Evolutionary conservation across 805 yeast genomes (phyloP), one percentile per base, ranked within the genome.

Genomic region (Candida pini): DNA sequence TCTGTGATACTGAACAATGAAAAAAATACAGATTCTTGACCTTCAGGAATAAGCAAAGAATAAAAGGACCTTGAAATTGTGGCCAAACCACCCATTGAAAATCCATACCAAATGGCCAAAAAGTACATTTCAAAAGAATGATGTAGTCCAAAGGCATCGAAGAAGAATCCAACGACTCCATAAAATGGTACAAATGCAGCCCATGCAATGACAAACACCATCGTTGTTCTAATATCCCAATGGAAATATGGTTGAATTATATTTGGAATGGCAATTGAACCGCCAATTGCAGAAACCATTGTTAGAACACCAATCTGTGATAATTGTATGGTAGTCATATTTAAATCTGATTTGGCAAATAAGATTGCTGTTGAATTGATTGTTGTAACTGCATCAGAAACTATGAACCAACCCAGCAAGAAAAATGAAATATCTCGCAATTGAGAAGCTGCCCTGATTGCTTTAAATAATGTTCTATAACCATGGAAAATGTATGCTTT

Each of bases 311-410:
- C 85, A 18, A 83, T 70, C 9, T 71, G 51, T 1, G 84, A 83
- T 26, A 84, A 60, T 26, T 74, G 71, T 19, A 83, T 66, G 2
- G 89, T 78, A 4, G 73, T 60, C 92, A 83, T 84, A 26, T 68
- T 64, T 18, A 83, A 58, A 41, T 82, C 81, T 0, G 84, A 73
- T 34, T 78, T 76, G 2, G 92, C 85, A 60, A 83, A 83, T 25
- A 83, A 53, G 20, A 84, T 76, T 0, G 92, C 90, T 0, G 92
- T 79, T 1, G 88, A 78, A 53, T 82, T 83, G 36, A 83, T 82
- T 0, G 92, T 84, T 1, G 89, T 81, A 9, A 81, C 61, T 1
- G 87, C 78, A 50, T 84, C 94, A 15, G 85, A 75, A 3, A 83
- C 64, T 28, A 84, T 68, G 45, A 83, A 83, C 94, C 94, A 83